A percentile compares a stretch with the other conserved stretches of the same genome.
Conservation (phyloP, 139 green algal species). For the Micractinium conductrix region DNA sequence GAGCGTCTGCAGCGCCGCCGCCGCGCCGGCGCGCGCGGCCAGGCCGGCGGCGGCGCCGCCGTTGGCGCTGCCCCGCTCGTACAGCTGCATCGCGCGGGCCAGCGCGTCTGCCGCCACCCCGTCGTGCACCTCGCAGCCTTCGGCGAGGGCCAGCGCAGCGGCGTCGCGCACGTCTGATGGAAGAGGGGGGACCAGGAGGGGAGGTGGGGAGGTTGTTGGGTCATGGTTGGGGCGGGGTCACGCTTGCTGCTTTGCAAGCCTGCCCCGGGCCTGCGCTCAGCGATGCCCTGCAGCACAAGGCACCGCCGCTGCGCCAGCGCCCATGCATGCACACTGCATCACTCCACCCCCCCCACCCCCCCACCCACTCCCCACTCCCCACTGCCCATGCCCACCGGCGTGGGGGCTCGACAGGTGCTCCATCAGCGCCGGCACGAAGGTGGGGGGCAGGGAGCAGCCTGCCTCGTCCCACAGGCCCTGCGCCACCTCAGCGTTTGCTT, state of each 20-base stretch:
- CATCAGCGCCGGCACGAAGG: slow-evolving; percentile 43
- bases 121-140: slow-evolving; percentile 45
- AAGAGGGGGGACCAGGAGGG: slow-evolving; percentile 32
- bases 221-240: too few species aligned
- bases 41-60: slow-evolving; percentile 6
- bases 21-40: slow-evolving; percentile 58
- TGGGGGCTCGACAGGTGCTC: slow-evolving; percentile 43
- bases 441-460: slow-evolving; percentile 4
- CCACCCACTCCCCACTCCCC: not conserved
- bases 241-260: not conserved
- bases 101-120: slow-evolving; percentile 40
- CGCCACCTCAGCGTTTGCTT: slow-evolving; percentile 67
- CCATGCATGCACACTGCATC: not conserved
- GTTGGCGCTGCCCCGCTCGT: slow-evolving; percentile 1
- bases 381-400: not conserved
- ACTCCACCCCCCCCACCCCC: not conserved
- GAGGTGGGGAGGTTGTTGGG: not conserved
- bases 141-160: slow-evolving; percentile 53
- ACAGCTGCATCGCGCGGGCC: slow-evolving; percentile 35
- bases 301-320: not conserved
- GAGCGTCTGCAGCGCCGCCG: slow-evolving; percentile 64
- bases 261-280: not conserved
- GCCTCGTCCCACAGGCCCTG: slow-evolving; percentile 61
- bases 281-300: not conserved
- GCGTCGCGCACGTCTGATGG: slow-evolving; percentile 54